Base-by-base conservation (phyloP, 345 rosid species). In the Boechera retrofracta region DNA sequence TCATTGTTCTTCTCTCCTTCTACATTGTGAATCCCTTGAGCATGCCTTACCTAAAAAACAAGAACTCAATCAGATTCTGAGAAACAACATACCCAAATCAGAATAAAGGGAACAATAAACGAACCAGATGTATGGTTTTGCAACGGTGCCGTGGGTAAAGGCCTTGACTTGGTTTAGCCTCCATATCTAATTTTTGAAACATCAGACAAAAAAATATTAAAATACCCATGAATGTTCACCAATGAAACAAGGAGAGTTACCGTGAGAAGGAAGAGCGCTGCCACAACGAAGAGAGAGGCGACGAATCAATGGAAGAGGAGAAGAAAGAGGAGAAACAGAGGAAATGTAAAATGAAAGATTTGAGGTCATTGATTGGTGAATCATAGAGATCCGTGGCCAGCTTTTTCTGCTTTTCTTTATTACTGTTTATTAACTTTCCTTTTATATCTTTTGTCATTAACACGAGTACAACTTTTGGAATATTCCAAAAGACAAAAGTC, bases 1-100 rank as follows among this genome's bases (percentile, higher is more conserved):
- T 24, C 64, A 18, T 55, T 18, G 47, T 89, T 67, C 72, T 86
- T 89, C 15, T 90, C 94, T 63, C 89, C 96, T 77, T 69, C 94
- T 9, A 94, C 94, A 33, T 94, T 94, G 64, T 91, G 98, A 81
- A 89, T 57, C 79, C 98, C 97, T 77, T 94, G 94, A 16, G 97
- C 98, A 76, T 94, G 97, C 77, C 98, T 87, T 58, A 91, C 91
- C 98, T 94, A 67, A 56, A 32, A 45, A 26, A 28, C 58, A 54
- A 39, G 16, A 53, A 24, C 39, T 15, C 36, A 41, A 55, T 69
- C 52, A 69, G 16, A 69, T 56, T 39, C 39, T 13, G 45, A 18
- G 5, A 38, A 61, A 10, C 3, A 61, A 61, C 16, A 38, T 4
- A 61, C 12, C 31, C 13, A 18, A 5, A 60, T 36, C 33, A 39